Conservation (phyloP, 1,139 yeast genomes). For the Diutina rugosa region DNA sequence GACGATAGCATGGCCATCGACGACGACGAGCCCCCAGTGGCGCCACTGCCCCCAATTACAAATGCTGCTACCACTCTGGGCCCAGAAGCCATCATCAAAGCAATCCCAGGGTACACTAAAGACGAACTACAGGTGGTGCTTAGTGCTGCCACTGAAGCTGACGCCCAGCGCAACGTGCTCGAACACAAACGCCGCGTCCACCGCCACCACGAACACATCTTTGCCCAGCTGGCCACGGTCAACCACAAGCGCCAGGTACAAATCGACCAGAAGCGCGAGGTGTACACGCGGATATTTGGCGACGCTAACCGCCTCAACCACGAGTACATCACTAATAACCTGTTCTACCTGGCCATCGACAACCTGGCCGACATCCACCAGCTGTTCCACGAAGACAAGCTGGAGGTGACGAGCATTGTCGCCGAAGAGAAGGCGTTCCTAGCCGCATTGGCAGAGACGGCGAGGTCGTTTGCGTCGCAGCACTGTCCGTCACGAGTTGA, state of each 20-base stretch:
- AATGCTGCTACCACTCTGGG: background rate
- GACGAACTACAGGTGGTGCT: constrained; percentile 19
- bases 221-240: constrained; percentile 9
- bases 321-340: constrained; percentile 30
- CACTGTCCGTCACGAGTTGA: background rate
- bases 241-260: constrained; percentile 28
- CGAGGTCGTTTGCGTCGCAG: background rate
- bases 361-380: constrained; percentile 24
- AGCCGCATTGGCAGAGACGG: constrained; percentile 15
- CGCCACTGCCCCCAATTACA: background rate
- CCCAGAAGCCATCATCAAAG: constrained; percentile 8
- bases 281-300: constrained; percentile 27
- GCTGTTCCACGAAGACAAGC: constrained; percentile 30
- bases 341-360: constrained; percentile 26
- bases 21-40: background rate
- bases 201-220: background rate
- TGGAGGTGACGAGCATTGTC: constrained; percentile 21
- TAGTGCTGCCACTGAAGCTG: constrained; percentile 8
- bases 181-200: background rate
- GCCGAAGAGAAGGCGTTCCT: constrained; percentile 23
- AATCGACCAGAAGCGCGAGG: constrained; percentile 27
- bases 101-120: constrained; percentile 30
- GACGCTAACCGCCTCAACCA: constrained; percentile 24
- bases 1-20: background rate
- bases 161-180: constrained; percentile 16